Evolutionary conservation across 2,329 filamentous ascomycete genomes (phyloP).

Genomic region (Phoma sp.): DNA sequence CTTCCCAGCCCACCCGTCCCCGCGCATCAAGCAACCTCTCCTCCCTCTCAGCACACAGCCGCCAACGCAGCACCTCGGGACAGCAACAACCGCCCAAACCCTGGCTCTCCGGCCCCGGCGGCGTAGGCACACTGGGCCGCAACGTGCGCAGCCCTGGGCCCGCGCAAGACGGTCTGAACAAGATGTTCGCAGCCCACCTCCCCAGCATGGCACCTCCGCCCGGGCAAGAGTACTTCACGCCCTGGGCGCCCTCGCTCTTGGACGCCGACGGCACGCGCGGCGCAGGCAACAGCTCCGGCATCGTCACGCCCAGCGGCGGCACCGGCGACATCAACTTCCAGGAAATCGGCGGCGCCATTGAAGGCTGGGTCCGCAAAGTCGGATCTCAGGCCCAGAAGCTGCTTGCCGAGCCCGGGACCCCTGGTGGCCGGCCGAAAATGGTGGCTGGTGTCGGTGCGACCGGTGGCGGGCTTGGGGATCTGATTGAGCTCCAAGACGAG

Average conservation of each 20-base stretch:
- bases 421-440: constrained; percentile 38
- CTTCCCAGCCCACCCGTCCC: constrained; percentile 46
- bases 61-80: constrained; percentile 46
- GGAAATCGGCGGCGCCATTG: constrained; percentile 83
- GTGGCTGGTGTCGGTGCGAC: constrained; percentile 48
- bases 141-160: constrained; percentile 78
- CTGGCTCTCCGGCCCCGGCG: constrained; percentile 78
- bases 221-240: constrained; percentile 61
- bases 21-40: constrained; percentile 47
- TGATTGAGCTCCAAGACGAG: constrained; percentile 73
- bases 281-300: constrained; percentile 32
- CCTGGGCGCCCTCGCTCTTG: constrained; percentile 46
- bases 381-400: constrained; percentile 64
- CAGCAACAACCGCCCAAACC: constrained; percentile 44
- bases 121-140: constrained; percentile 80
- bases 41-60: constrained; percentile 45
- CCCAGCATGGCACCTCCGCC: constrained; percentile 70
- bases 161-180: constrained; percentile 81
- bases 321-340: constrained; percentile 64
- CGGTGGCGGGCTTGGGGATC: constrained; percentile 61
- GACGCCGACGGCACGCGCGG: constrained; percentile 38
- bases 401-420: constrained; percentile 41
- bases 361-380: constrained; percentile 87
- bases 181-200: constrained; percentile 81
- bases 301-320: constrained; percentile 36